phyloP scores from a whole-genome alignment of 352 stramenopile species.

The Elongisporangium undulatum region DNA sequence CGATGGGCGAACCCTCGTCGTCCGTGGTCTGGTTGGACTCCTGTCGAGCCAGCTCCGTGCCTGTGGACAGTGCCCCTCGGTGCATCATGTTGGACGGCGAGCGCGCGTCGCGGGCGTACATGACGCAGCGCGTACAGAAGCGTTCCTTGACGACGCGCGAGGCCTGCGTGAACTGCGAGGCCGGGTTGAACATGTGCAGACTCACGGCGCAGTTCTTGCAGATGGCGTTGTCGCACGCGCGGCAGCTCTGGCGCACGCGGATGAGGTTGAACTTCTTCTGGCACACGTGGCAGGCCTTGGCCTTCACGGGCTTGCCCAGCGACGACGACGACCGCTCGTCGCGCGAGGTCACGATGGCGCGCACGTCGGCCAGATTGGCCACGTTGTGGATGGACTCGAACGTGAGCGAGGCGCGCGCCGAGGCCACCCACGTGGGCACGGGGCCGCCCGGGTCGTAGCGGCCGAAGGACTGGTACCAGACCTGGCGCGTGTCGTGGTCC shows the following conservation, averaged over 20 bases:
- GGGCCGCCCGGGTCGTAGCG: conserved; percentile 45
- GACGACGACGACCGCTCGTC: conserved; percentile 19
- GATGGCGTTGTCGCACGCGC: conserved; percentile 76
- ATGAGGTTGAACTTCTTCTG: conserved; percentile 68
- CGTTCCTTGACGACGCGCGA: conserved; percentile 1
- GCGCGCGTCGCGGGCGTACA: conserved; percentile 7
- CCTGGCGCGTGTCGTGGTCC: conserved; percentile 27
- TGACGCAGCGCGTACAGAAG: conserved; percentile 18
- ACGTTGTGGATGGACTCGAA: conserved; percentile 18
- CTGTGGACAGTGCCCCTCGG: not conserved
- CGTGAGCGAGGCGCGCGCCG: conserved; percentile 23
- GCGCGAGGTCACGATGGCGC: conserved; percentile 15
- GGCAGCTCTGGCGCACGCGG: conserved; percentile 65
- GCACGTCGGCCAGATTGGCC: conserved; percentile 18
- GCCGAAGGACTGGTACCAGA: conserved; percentile 63
- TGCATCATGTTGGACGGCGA: not conserved
- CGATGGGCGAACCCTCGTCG: not conserved
- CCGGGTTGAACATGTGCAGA: conserved; percentile 14
- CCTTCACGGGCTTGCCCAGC: conserved; percentile 44
- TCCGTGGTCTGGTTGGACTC: not conserved
- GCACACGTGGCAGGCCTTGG: conserved; percentile 61
- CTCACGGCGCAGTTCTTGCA: conserved; percentile 39
- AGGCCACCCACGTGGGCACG: conserved; percentile 17
- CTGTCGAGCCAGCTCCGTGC: not conserved
- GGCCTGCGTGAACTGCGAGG: conserved; percentile 2